Conservation (phyloP, 352 stramenopile genomes). For the Saprolegnia parasitica region DNA sequence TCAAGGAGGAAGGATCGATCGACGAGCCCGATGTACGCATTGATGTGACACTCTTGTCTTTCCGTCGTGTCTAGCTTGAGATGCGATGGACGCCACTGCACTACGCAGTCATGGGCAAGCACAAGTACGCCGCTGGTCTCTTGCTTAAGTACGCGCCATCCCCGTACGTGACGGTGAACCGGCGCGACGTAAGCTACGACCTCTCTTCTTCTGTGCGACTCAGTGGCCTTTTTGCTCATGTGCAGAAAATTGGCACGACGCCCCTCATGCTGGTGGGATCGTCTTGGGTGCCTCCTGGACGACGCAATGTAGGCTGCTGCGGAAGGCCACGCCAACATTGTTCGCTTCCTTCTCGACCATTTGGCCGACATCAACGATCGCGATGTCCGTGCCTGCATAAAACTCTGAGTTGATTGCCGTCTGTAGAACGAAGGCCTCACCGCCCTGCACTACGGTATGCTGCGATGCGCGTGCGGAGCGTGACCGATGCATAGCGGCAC, state of each 20-base stretch:
- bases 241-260: constrained; percentile 66
- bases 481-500: constrained; percentile 38
- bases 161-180: constrained; percentile 72
- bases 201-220: neutral
- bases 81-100: constrained; percentile 79
- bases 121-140: constrained; percentile 45
- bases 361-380: constrained; percentile 77
- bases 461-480: neutral
- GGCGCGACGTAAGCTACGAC: constrained; percentile 51
- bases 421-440: constrained; percentile 45
- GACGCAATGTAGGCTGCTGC: constrained; percentile 46
- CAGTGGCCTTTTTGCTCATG: neutral
- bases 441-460: constrained; percentile 67
- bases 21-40: constrained; percentile 68
- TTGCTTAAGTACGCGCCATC: constrained; percentile 68
- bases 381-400: constrained; percentile 42
- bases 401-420: neutral
- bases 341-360: constrained; percentile 57
- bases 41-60: neutral
- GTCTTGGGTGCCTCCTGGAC: neutral
- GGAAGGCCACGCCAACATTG: constrained; percentile 56
- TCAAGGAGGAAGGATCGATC: constrained; percentile 69
- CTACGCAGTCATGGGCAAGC: constrained; percentile 70
- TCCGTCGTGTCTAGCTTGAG: constrained; percentile 41
- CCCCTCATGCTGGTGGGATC: constrained; percentile 62